Conservation (phyloP, 176 grass and related monocot genomes). For the Ensete glaucum region DNA sequence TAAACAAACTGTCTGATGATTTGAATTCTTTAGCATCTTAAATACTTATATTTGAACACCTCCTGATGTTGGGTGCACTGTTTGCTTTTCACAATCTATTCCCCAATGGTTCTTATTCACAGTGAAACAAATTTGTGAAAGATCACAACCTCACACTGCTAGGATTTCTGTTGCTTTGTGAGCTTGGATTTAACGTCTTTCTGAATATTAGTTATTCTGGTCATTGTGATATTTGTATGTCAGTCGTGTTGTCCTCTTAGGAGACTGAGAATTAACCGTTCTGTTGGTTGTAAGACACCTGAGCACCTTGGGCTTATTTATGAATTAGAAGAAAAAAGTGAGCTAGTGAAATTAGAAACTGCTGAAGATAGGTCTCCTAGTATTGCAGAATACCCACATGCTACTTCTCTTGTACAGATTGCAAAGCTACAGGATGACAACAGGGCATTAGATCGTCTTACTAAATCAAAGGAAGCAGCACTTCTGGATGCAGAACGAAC, state of each 20-base stretch:
- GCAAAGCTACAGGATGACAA: slow-evolving; percentile 76
- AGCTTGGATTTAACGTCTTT: background rate
- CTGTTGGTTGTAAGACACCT: background rate
- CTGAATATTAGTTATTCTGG: background rate
- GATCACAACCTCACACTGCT: no score
- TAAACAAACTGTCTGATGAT: no score
- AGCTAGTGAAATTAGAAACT: background rate
- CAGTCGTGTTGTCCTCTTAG: background rate
- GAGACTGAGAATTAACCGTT: no score
- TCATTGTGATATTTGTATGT: background rate
- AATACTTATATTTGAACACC: no score
- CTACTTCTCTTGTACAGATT: slow-evolving; percentile 38
- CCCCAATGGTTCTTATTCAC: no score
- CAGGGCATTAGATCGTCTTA: slow-evolving; percentile 62
- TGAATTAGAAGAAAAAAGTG: background rate
- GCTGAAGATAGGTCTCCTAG: background rate
- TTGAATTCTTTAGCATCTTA: no score
- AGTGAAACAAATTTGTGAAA: no score
- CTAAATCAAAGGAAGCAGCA: slow-evolving; percentile 75
- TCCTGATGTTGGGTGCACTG: no score
- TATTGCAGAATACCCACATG: background rate
- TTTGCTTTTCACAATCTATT: no score
- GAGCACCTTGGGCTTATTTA: background rate
- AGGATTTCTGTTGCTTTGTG: no score
- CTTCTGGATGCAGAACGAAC: slow-evolving; percentile 88